phyloP scores from a whole-genome alignment of 2,329 filamentous ascomycete genomes.

The Penicillium sp. region DNA sequence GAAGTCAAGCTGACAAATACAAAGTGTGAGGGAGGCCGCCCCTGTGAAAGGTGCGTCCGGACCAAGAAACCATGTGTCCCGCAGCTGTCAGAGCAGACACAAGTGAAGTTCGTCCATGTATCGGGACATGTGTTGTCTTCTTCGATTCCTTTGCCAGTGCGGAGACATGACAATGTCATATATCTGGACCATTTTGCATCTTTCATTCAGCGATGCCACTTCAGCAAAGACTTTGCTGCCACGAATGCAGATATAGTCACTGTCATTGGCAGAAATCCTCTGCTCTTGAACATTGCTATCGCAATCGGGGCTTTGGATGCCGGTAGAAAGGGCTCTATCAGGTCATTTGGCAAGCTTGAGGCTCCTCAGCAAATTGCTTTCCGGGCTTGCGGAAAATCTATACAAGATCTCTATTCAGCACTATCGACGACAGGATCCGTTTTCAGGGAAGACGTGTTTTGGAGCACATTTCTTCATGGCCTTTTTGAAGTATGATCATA shows the following conservation, averaged over 20 bases:
- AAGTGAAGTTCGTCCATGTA: neutral
- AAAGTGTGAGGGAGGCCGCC: neutral
- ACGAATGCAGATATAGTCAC: neutral
- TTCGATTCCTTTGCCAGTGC: neutral
- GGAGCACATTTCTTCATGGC: constrained; percentile 4
- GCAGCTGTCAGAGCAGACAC: neutral
- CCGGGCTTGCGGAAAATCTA: neutral
- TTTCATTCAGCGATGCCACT: neutral
- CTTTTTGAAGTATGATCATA: constrained; percentile 1
- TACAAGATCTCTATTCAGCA: neutral
- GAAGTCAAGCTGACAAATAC: neutral
- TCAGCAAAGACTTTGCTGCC: neutral
- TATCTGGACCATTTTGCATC: constrained; percentile 3
- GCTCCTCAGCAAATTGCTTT: neutral
- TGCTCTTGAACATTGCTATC: neutral
- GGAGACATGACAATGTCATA: neutral
- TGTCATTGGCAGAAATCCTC: neutral
- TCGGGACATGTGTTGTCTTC: neutral
- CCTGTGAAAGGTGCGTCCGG: neutral
- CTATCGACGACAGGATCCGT: neutral
- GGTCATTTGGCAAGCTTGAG: neutral
- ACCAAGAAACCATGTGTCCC: neutral
- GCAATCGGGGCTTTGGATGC: constrained; percentile 1
- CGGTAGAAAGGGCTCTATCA: neutral
- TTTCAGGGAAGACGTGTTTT: constrained; percentile 2